phyloP scores from a whole-genome alignment of 1,284 basidiomycete species.

The Pyrrhoderma noxium region DNA sequence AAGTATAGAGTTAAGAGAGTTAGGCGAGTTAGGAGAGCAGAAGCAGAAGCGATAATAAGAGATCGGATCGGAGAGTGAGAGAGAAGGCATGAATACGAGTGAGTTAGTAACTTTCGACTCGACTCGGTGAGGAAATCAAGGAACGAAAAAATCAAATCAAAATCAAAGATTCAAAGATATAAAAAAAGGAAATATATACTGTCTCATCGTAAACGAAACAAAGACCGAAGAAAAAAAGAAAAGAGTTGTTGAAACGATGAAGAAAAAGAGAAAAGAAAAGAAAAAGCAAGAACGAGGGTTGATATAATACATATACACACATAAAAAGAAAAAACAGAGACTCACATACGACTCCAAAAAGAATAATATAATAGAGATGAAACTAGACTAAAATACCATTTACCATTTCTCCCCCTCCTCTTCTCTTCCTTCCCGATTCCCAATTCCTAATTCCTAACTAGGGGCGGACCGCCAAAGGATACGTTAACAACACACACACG shows the following conservation, averaged over 20 bases:
- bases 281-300: conserved; percentile 9
- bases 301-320: neutral
- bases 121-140: neutral
- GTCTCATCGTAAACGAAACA: neutral
- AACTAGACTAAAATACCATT: too few relatives aligned
- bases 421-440: too few relatives aligned
- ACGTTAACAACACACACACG: conserved; percentile 9
- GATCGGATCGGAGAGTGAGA: neutral
- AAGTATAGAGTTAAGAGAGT: too few relatives aligned
- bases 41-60: too few relatives aligned
- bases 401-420: too few relatives aligned
- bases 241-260: neutral
- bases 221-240: neutral
- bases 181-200: neutral
- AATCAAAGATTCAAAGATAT: neutral
- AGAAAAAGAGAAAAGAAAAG: neutral
- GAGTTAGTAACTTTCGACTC: too few relatives aligned
- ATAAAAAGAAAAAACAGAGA: neutral
- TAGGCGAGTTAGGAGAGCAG: neutral
- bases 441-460: too few relatives aligned
- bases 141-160: neutral
- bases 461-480: too few relatives aligned
- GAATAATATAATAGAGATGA: too few relatives aligned
- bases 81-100: neutral
- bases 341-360: too few relatives aligned